Conservation (phyloP, 163 green algal genomes). For the Chlorella variabilis region DNA sequence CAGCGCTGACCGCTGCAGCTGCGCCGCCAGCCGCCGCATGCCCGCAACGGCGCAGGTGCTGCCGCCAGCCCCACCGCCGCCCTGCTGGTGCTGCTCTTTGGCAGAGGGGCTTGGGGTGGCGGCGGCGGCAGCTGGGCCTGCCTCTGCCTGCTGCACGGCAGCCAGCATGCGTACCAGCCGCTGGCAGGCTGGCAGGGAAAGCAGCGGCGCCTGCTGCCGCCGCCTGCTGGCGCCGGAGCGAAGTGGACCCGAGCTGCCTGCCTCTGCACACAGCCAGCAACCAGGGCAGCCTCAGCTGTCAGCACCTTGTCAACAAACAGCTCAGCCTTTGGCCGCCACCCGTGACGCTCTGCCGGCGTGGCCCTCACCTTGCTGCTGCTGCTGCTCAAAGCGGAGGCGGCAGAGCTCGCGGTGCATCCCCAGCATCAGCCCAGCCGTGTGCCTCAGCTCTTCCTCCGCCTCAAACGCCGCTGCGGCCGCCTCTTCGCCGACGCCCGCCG, state of each 20-base stretch:
- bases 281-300: neutral
- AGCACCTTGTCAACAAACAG: no score
- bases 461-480: neutral
- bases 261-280: no score
- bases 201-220: neutral
- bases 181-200: constrained; percentile 22
- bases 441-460: constrained; percentile 4
- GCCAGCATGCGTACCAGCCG: constrained; percentile 16
- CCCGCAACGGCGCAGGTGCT: no score
- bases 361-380: neutral
- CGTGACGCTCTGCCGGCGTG: neutral
- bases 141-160: neutral
- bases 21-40: no score
- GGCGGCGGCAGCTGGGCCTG: neutral
- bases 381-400: constrained; percentile 2
- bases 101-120: no score
- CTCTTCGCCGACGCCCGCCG: no score
- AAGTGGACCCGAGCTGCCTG: neutral
- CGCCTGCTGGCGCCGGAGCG: neutral
- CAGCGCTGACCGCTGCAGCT: neutral
- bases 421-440: constrained; percentile 30
- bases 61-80: no score
- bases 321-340: no score
- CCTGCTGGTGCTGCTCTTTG: no score
- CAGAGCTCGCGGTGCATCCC: constrained; percentile 39